Conservation (phyloP, 2,329 filamentous ascomycete genomes). For the Tolypocladium sp. region DNA sequence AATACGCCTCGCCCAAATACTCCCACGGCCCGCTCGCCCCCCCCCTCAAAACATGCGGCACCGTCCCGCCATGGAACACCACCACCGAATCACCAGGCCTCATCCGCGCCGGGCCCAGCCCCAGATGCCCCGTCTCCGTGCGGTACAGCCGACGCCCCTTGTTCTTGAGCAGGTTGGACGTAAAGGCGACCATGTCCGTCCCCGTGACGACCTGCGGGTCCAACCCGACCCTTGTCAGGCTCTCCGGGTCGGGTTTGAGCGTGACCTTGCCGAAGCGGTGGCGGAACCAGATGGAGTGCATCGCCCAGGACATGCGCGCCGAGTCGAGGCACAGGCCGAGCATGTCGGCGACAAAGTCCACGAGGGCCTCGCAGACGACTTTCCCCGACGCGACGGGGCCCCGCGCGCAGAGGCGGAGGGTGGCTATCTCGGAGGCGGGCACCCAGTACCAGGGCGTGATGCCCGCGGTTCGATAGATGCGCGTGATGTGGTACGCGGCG, state of each 20-base stretch:
- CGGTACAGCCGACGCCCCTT: conserved; percentile 14
- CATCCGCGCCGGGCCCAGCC: conserved; percentile 15
- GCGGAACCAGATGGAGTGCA: conserved; percentile 2
- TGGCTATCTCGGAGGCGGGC: conserved; percentile 8
- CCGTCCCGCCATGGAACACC: conserved; percentile 17
- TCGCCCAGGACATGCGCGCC: conserved; percentile 1
- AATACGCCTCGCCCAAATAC: conserved; percentile 22
- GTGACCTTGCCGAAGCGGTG: conserved; percentile 4
- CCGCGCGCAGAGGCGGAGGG: conserved; percentile 7
- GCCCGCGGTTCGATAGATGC: conserved; percentile 12
- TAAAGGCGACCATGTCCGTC: conserved; percentile 6
- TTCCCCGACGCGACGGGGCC: conserved; percentile 6
- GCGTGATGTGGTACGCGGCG: conserved; percentile 7
- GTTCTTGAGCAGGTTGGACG: conserved; percentile 9
- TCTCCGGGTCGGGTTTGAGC: background rate
- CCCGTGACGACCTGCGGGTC: conserved; percentile 3
- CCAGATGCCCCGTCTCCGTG: conserved; percentile 18
- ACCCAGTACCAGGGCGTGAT: conserved; percentile 15
- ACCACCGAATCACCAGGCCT: conserved; percentile 14
- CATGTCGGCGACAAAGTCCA: conserved; percentile 8
- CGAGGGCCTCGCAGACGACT: conserved; percentile 3
- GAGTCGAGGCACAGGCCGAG: conserved; percentile 6
- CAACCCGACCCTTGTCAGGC: conserved; percentile 5
- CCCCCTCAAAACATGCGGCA: conserved; percentile 16
- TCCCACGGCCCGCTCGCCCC: conserved; percentile 7